Conservation (phyloP, 2,329 filamentous ascomycete species). For the Beauveria sp. region DNA sequence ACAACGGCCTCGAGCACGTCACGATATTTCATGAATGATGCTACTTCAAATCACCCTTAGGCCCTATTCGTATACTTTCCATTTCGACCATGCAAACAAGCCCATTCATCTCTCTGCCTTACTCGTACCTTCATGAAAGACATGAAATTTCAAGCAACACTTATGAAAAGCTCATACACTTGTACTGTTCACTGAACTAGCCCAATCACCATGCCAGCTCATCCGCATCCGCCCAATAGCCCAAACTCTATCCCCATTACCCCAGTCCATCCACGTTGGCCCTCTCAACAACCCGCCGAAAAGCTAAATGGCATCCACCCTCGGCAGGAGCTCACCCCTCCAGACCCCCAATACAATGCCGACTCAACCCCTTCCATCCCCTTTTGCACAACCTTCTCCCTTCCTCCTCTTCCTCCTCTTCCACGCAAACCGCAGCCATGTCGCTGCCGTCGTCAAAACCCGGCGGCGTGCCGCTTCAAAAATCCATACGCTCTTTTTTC, state of each 20-base stretch:
- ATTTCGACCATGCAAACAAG: too few species aligned
- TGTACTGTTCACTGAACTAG: neutral
- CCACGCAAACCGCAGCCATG: conserved; percentile 22
- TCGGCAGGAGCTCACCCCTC: neutral
- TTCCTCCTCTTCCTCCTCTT: neutral
- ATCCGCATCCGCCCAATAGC: neutral
- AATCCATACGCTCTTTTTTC: conserved; percentile 59
- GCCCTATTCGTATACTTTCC: too few species aligned
- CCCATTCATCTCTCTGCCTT: too few species aligned
- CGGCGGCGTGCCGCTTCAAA: conserved; percentile 29
- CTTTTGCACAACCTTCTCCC: neutral
- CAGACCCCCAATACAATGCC: neutral
- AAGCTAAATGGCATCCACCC: neutral
- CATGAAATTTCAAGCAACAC: too few species aligned
- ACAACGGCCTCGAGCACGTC: too few species aligned
- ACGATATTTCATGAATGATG: too few species aligned
- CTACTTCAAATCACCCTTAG: too few species aligned
- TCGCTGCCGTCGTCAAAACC: conserved; percentile 29
- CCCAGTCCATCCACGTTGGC: neutral
- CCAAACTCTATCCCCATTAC: neutral
- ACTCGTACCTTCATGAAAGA: too few species aligned
- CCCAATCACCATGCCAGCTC: neutral
- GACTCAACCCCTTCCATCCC: neutral
- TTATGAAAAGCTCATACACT: too few species aligned
- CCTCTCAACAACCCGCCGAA: neutral